Evolutionary conservation across 2,329 filamentous ascomycete species (phyloP).

Genomic region (Camillea tinctor): DNA sequence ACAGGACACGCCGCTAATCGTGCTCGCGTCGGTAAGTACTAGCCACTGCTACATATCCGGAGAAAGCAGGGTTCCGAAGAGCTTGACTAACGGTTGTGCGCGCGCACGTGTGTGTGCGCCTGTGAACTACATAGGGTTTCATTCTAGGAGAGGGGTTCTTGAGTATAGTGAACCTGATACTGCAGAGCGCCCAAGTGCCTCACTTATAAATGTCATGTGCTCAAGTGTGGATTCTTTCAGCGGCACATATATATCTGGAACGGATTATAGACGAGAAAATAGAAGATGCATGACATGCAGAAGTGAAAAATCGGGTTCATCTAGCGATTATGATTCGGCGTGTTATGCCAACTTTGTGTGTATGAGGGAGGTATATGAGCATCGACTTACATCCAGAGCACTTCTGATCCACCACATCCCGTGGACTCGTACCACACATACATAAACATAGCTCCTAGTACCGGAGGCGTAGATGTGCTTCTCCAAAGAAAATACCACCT

Average conservation of each 20-base stretch:
- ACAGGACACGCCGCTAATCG: conserved; percentile 75
- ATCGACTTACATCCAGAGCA: not conserved
- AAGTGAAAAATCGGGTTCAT: not conserved
- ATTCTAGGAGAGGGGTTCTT: conserved; percentile 91
- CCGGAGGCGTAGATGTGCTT: not conserved
- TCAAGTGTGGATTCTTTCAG: not conserved
- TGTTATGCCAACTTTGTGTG: not conserved
- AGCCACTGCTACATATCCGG: not conserved
- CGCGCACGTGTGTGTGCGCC: not conserved
- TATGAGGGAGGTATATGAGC: not conserved
- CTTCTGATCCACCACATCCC: too few relatives aligned
- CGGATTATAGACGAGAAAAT: not conserved
- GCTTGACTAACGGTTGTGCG: conserved; percentile 6
- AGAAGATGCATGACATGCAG: not conserved
- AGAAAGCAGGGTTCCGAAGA: not conserved
- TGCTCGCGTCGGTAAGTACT: conserved; percentile 68
- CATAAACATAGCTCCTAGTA: not conserved
- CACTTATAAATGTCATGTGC: conserved; percentile 54
- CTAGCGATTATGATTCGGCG: not conserved
- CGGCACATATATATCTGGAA: not conserved
- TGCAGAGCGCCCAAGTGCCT: conserved; percentile 75
- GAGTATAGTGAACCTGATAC: conserved; percentile 82
- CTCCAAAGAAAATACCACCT: not conserved
- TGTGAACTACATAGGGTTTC: conserved; percentile 57
- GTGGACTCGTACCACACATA: not conserved